Evolutionary conservation across 2,329 filamentous ascomycete species (phyloP), one percentile per base, ranked within the genome.

Genomic region (Pestalotiopsis fici): DNA sequence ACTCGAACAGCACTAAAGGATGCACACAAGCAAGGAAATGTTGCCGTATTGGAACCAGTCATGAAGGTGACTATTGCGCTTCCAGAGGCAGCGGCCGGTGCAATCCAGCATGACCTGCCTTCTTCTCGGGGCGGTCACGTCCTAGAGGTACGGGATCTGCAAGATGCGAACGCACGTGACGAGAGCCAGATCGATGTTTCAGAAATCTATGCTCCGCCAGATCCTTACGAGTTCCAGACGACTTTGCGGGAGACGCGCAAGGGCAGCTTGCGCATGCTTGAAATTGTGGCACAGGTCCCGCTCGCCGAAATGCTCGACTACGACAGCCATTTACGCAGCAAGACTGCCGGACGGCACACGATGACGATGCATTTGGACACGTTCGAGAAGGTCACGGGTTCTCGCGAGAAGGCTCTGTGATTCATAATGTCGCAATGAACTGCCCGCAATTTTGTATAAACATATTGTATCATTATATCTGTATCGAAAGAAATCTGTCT

Each of bases 261-360:
- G 72, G 84, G 80, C 47, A 81, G 79, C 39, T 79, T 81, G 66
- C 81, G 83, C 59, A 84, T 82, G 81, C 83, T 86, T 67, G 86
- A 91, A 62, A 93, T 99, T 72, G 90, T 91, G 12, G 96, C 95
- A 25, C 90, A 93, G 74, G 95, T 98, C 31, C 96, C 96, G 37
- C 85, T 98, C 74, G 97, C 96, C 81, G 95, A 98, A 80, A 98
- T 98, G 93, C 91, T 98, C 43, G 93, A 95, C 55, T 99, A 98
- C 79, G 84, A 98, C 73, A 93, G 94, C 77, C 93, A 97, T 76
- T 81, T 99, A 70, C 86, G 96, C 64, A 95, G 93, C 79, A 86
- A 97, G 83, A 99, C 95, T 3, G 93, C 91, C 2, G 96, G 96
- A 0, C 86, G 96, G 2, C 87, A 90, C 74, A 83, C 85, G 4